phyloP scores from a whole-genome alignment of 2,329 filamentous ascomycete species.

The Aspergillus eucalypticola region DNA sequence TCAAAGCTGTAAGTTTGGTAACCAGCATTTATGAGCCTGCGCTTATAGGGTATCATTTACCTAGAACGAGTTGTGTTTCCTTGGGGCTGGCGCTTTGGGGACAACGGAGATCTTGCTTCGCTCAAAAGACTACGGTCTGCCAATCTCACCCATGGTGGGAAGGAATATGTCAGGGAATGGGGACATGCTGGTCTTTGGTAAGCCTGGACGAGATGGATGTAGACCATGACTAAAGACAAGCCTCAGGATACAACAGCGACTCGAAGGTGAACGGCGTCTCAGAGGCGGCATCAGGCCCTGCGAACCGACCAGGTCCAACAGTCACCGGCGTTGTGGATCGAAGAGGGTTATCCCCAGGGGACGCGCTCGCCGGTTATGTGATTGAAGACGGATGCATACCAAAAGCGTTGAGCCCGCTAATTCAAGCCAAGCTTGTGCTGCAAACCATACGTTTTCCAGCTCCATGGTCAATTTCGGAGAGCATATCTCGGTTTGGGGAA shows the following conservation, averaged over 20 bases:
- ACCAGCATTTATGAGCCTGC: background rate
- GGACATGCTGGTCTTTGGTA: slow-evolving; percentile 7
- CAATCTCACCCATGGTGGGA: slow-evolving; percentile 59
- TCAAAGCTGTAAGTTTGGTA: slow-evolving; percentile 49
- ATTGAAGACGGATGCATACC: slow-evolving; percentile 24
- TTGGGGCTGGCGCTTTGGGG: slow-evolving; percentile 65
- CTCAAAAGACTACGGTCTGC: slow-evolving; percentile 60
- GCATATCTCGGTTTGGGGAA: background rate
- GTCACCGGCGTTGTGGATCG: slow-evolving; percentile 22
- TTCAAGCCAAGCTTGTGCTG: slow-evolving; percentile 10
- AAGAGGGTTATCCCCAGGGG: background rate
- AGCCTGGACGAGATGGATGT: slow-evolving; percentile 12
- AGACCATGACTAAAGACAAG: slow-evolving; percentile 20
- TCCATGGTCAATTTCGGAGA: too few species aligned
- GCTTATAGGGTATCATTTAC: background rate
- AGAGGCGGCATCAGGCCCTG: background rate
- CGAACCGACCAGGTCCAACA: slow-evolving; percentile 14
- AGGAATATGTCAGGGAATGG: slow-evolving; percentile 4
- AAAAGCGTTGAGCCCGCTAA: slow-evolving; percentile 14
- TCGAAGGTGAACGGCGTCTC: slow-evolving; percentile 27
- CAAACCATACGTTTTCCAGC: slow-evolving; percentile 8
- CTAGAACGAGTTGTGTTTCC: slow-evolving; percentile 61
- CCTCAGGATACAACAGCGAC: background rate
- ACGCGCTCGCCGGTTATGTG: slow-evolving; percentile 16
- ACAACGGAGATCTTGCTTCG: slow-evolving; percentile 67